Evolutionary conservation across 345 rosid genomes (phyloP).

Genomic region (Gossypium longicalyx): DNA sequence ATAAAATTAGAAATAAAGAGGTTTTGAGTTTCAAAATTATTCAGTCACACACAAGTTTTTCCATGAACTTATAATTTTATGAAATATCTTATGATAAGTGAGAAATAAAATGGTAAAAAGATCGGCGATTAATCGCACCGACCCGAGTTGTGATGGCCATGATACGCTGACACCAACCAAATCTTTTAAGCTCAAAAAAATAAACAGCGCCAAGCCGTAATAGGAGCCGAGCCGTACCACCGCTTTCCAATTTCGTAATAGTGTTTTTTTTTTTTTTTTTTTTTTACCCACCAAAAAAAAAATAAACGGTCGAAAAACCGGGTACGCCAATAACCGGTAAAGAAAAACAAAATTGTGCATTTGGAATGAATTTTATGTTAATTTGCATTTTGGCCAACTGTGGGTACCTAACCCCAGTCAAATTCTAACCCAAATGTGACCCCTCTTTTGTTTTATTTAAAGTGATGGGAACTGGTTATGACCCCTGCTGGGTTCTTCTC

Average conservation of each 20-base stretch:
- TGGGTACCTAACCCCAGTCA: conserved; percentile 59
- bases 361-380: conserved; percentile 43
- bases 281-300: neutral
- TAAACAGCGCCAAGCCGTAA: conserved; percentile 23
- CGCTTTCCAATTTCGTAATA: neutral
- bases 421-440: conserved; percentile 48
- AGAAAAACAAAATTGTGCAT: conserved; percentile 39
- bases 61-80: too few species aligned
- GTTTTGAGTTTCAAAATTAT: too few species aligned
- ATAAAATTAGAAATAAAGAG: too few species aligned
- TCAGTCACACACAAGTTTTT: too few species aligned
- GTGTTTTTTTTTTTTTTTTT: neutral
- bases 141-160: too few species aligned
- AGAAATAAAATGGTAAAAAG: too few species aligned
- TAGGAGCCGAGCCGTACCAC: conserved; percentile 21
- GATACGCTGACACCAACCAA: neutral
- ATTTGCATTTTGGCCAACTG: conserved; percentile 47
- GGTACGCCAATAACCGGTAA: neutral
- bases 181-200: conserved; percentile 10
- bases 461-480: conserved; percentile 29
- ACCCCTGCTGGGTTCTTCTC: conserved; percentile 38
- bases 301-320: conserved; percentile 19
- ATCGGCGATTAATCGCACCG: too few species aligned
- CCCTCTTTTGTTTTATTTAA: conserved; percentile 56
- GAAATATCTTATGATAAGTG: too few species aligned